phyloP scores from a whole-genome alignment of 2,329 filamentous ascomycete species.

The Fusarium sp. region DNA sequence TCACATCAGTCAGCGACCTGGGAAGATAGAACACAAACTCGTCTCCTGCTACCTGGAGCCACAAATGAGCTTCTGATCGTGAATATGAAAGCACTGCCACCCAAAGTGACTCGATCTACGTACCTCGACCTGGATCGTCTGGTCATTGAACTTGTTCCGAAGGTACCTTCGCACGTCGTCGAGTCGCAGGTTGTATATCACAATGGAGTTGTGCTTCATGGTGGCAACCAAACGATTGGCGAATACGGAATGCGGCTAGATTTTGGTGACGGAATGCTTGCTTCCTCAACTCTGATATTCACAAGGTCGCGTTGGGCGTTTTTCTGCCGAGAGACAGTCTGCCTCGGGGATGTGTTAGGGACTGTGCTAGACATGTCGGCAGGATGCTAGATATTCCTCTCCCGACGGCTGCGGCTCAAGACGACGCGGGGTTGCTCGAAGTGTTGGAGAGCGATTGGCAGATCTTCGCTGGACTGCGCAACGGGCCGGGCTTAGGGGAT shows the following conservation, averaged over 20 bases:
- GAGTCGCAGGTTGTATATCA: slow-evolving; percentile 16
- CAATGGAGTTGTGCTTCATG: slow-evolving; percentile 14
- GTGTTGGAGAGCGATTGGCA: background rate
- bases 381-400: slow-evolving; percentile 11
- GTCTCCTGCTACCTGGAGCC: background rate
- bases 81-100: background rate
- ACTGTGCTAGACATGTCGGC: background rate
- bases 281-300: background rate
- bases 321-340: background rate
- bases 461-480: background rate
- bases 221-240: background rate
- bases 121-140: slow-evolving; percentile 19
- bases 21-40: slow-evolving; percentile 11
- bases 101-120: background rate
- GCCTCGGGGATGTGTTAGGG: background rate
- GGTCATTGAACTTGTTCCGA: slow-evolving; percentile 3
- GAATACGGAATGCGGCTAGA: background rate
- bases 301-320: background rate
- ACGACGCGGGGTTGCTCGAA: background rate
- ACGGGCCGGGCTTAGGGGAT: background rate
- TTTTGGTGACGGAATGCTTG: background rate
- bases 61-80: background rate
- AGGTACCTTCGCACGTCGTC: background rate
- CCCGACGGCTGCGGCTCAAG: slow-evolving; percentile 11
- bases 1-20: background rate